Base-by-base conservation (phyloP, 1,284 basidiomycete genomes). In the Moniliophthora roreri region DNA sequence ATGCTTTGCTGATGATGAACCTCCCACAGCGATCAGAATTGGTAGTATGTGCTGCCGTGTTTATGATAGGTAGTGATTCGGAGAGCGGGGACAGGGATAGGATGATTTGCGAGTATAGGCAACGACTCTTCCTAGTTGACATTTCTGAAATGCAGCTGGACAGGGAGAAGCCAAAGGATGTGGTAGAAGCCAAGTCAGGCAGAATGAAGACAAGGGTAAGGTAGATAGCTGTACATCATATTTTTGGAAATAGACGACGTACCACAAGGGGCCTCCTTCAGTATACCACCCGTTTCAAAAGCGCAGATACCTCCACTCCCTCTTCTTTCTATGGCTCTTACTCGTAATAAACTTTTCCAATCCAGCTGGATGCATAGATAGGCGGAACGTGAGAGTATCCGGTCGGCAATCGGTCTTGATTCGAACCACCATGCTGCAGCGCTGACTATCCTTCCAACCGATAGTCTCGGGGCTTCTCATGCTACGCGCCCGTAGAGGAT, bases 221-320 rank as follows among this genome's bases (percentile, higher is more conserved):
- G n/a, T n/a, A n/a, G n/a, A n/a, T n/a, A n/a, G n/a, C n/a, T n/a
- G n/a, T n/a, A n/a, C n/a, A n/a, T n/a, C n/a, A n/a, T n/a, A n/a
- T n/a, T n/a, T n/a, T n/a, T n/a, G n/a, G n/a, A n/a, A n/a, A n/a
- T n/a, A n/a, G n/a, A n/a, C n/a, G n/a, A n/a, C n/a, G n/a, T n/a
- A n/a, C n/a, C n/a, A n/a, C n/a, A n/a, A n/a, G n/a, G n/a, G n/a
- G n/a, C n/a, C n/a, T n/a, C 82, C 73, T 82, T 79, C n/a, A 76
- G 66, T 32, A 93, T 80, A 0, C 90, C 89, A 9, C 88, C 89
- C 6, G 80, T 76, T 8, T 84, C 58, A 62, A 85, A 92, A 34
- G 81, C 79, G 0, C 89, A 75, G 72, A 56, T 84, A 84, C 38
- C 78, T 73, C 89, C 91, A 93, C 11, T 69, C 69, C 23, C 75